phyloP scores from a whole-genome alignment of 2,329 filamentous ascomycete genomes.

The Raffaelea ambrosiae region DNA sequence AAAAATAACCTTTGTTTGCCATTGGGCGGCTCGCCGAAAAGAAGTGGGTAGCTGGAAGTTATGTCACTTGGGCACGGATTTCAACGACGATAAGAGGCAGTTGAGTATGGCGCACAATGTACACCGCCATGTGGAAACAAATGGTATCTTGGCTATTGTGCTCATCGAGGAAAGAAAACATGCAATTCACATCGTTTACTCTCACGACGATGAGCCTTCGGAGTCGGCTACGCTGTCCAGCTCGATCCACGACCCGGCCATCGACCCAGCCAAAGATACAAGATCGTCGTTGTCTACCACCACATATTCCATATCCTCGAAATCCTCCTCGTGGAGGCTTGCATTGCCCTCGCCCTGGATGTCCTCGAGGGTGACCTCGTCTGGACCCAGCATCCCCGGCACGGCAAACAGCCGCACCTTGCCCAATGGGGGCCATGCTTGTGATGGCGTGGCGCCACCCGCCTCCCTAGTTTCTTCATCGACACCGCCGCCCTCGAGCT shows the following conservation, averaged over 20 bases:
- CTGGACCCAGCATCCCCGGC: neutral
- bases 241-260: constrained; percentile 8
- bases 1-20: too few species aligned
- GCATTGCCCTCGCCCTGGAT: neutral
- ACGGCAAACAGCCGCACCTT: constrained; percentile 2
- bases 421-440: neutral
- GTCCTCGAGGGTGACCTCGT: neutral
- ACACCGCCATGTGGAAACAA: too few species aligned
- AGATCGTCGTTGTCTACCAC: constrained; percentile 7
- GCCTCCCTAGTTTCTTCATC: neutral
- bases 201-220: neutral
- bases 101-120: too few species aligned
- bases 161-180: too few species aligned
- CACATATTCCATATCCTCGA: constrained; percentile 5
- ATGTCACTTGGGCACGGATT: too few species aligned
- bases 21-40: too few species aligned
- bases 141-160: too few species aligned
- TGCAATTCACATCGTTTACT: neutral
- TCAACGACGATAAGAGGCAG: too few species aligned
- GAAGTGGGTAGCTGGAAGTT: too few species aligned
- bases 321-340: neutral
- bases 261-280: neutral
- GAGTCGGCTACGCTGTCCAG: constrained; percentile 5
- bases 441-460: too few species aligned
- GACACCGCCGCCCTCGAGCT: neutral